A percentile compares a stretch with the other conserved stretches of the same genome.
These are phyloP conservation scores for Chaetomium sp. DNA, from an alignment of 2,329 filamentous ascomycete genomes.

Conservation along the genomic window DNA sequence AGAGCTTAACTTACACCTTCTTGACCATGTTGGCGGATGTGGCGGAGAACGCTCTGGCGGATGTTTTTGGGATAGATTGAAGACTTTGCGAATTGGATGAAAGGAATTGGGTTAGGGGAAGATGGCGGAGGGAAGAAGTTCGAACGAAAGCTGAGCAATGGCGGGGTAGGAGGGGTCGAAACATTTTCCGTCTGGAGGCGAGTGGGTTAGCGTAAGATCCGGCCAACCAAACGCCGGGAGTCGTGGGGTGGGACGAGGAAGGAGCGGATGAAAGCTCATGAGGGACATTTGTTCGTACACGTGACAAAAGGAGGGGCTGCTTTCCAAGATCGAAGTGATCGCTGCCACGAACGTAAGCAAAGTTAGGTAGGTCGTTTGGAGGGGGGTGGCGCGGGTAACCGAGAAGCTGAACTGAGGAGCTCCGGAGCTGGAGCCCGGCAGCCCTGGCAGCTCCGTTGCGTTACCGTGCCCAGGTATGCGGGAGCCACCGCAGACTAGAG, in stretches of 20 bases:
- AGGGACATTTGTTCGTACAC: constrained; percentile 5
- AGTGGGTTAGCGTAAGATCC: constrained; percentile 20
- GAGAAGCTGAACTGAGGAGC: background rate
- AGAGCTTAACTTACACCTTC: constrained; percentile 54
- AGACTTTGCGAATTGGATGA: constrained; percentile 32
- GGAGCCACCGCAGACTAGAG: no score
- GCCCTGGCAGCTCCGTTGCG: no score
- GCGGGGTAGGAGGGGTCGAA: constrained; percentile 37
- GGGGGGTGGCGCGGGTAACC: background rate
- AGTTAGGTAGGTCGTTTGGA: no score
- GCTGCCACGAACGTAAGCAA: background rate
- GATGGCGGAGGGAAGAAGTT: constrained; percentile 28
- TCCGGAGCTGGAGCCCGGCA: no score
- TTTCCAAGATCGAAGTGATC: constrained; percentile 8
- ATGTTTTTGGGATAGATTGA: constrained; percentile 30
- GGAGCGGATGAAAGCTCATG: constrained; percentile 3
- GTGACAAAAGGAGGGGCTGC: constrained; percentile 18
- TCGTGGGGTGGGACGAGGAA: constrained; percentile 7
- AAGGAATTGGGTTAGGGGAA: constrained; percentile 27
- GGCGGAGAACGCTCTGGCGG: constrained; percentile 31
- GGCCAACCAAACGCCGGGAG: constrained; percentile 20
- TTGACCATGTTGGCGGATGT: constrained; percentile 63
- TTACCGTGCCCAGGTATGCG: no score
- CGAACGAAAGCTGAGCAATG: constrained; percentile 31
- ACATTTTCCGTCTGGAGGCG: constrained; percentile 26